phyloP scores from a whole-genome alignment of 352 stramenopile species.

The Phytophthora tubulina region DNA sequence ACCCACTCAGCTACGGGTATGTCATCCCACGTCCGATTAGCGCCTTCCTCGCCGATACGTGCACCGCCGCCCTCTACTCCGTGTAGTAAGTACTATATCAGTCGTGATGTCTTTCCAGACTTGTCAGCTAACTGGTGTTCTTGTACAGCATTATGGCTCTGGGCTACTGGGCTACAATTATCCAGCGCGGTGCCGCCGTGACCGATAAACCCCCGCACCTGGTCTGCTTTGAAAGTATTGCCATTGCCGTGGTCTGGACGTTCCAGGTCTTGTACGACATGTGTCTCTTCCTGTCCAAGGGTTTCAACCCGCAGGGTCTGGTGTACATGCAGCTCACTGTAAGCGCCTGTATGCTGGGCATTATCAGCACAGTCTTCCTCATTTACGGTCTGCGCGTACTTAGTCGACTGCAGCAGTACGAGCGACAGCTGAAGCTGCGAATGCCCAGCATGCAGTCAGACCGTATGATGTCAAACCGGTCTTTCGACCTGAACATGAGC shows the following conservation, averaged over 20 bases:
- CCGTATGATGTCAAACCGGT: constrained; percentile 49
- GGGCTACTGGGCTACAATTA: constrained; percentile 60
- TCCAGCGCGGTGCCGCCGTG: constrained; percentile 47
- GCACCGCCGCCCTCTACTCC: constrained; percentile 59
- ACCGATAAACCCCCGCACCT: constrained; percentile 46
- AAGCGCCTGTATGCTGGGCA: constrained; percentile 50
- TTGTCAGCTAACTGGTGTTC: constrained; percentile 11
- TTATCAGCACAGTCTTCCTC: constrained; percentile 56
- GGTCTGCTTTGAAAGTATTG: constrained; percentile 43
- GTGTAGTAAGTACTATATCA: constrained; percentile 51
- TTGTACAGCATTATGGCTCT: constrained; percentile 53
- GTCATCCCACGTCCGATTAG: constrained; percentile 51
- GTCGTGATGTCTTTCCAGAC: neutral
- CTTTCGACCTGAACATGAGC: constrained; percentile 52
- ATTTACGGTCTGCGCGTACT: constrained; percentile 55
- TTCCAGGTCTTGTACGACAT: constrained; percentile 59
- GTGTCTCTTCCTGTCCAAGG: constrained; percentile 53
- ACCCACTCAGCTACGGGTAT: constrained; percentile 56
- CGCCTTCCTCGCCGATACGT: constrained; percentile 53
- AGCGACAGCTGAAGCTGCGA: constrained; percentile 45
- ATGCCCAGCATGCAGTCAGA: constrained; percentile 50
- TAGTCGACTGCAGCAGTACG: constrained; percentile 48
- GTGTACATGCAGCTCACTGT: constrained; percentile 54
- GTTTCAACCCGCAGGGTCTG: constrained; percentile 49
- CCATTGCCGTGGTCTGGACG: constrained; percentile 50